A percentile compares a stretch with the other conserved stretches of the same genome.
Evolutionary conservation across 805 yeast genomes (phyloP).

Genomic region (Monosporozyma solicola): DNA sequence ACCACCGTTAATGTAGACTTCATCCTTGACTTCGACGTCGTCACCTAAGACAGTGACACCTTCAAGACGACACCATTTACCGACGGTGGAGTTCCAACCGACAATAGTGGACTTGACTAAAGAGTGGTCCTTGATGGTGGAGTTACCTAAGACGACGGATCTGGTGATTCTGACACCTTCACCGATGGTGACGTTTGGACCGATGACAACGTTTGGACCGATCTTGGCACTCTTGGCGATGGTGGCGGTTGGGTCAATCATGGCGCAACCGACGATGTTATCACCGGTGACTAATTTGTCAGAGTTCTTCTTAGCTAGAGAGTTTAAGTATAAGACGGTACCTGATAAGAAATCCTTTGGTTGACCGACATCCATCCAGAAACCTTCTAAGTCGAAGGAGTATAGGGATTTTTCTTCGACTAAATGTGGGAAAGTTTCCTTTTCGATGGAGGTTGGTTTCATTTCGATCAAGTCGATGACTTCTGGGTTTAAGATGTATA

Average conservation of each 20-base stretch:
- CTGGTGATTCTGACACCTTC: constrained; percentile 98
- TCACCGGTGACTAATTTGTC: constrained; percentile 58
- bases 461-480: constrained; percentile 94
- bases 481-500: constrained; percentile 94
- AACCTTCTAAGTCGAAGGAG: constrained; percentile 97
- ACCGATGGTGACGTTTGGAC: constrained; percentile 92
- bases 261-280: constrained; percentile 79
- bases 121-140: constrained; percentile 92
- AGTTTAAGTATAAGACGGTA: constrained; percentile 81
- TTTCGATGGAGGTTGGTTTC: constrained; percentile 98
- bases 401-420: constrained; percentile 82
- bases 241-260: constrained; percentile 91
- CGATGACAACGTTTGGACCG: constrained; percentile 97
- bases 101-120: constrained; percentile 96
- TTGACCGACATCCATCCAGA: constrained; percentile 99
- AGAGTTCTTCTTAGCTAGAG: constrained; percentile 75
- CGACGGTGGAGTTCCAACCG: constrained; percentile 98
- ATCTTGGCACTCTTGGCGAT: constrained; percentile 88
- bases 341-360: constrained; percentile 99
- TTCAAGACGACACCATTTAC: constrained; percentile 98
- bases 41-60: constrained; percentile 98
- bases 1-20: constrained; percentile 98
- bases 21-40: constrained; percentile 97
- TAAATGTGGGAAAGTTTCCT: constrained; percentile 96
- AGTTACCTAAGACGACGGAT: constrained; percentile 85